These are phyloP conservation scores for Penicillium maclennaniae DNA, from an alignment of 495 filamentous ascomycete species.

Conservation along the genomic window DNA sequence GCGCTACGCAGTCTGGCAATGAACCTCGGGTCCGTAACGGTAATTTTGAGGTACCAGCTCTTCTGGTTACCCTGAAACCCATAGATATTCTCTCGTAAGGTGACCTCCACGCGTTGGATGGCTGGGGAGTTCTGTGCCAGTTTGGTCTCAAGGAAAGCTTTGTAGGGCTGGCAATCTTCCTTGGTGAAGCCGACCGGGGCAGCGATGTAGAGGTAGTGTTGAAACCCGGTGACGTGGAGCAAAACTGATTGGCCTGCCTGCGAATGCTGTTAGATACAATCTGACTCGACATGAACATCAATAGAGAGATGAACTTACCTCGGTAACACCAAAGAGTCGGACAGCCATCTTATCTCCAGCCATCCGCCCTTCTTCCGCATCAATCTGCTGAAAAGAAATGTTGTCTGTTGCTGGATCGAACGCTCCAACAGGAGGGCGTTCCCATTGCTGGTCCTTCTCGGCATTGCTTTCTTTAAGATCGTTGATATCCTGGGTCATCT, in stretches of 20 bases:
- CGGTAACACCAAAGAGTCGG: constrained; percentile 96
- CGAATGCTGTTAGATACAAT: constrained; percentile 14
- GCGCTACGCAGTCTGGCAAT: constrained; percentile 66
- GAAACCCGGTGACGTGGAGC: constrained; percentile 91
- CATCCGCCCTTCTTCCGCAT: constrained; percentile 83
- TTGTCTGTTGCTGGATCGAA: constrained; percentile 70
- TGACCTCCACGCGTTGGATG: constrained; percentile 71
- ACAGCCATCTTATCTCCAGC: constrained; percentile 68
- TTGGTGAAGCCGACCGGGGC: constrained; percentile 78
- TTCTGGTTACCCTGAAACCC: constrained; percentile 89
- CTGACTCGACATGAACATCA: neutral
- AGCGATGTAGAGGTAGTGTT: constrained; percentile 92
- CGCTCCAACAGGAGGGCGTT: constrained; percentile 66
- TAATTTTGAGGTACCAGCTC: constrained; percentile 89
- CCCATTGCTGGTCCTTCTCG: constrained; percentile 94
- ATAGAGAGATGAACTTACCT: constrained; percentile 43
- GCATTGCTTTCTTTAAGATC: constrained; percentile 78
- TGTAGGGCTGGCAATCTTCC: constrained; percentile 71
- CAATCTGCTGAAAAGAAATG: constrained; percentile 91
- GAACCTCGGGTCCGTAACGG: constrained; percentile 79
- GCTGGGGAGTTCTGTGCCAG: constrained; percentile 59
- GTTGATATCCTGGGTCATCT: constrained; percentile 85
- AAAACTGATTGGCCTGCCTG: constrained; percentile 86
- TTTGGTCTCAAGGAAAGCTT: constrained; percentile 69
- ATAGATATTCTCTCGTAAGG: constrained; percentile 83